Percentiles rank a stretch among this genome's conserved stretches.
Conservation (phyloP, 371 early-diverging fungal species). For the Dinochytrium kinnereticum region DNA sequence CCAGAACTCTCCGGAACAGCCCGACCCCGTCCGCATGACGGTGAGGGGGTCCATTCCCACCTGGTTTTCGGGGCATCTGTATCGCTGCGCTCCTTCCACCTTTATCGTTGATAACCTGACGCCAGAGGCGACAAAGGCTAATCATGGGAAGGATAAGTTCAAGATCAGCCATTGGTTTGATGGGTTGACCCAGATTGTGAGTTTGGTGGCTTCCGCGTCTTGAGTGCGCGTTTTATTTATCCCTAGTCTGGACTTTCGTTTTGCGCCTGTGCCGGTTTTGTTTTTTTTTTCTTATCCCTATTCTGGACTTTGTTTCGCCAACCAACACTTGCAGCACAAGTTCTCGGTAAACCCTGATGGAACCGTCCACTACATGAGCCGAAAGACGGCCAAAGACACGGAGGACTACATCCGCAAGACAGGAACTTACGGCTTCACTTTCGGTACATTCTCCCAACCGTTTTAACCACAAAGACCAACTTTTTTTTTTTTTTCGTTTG, state of each 20-base stretch:
- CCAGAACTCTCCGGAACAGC: conserved; percentile 1
- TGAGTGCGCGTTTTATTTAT: too few relatives aligned
- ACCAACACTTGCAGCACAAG: conserved; percentile 1
- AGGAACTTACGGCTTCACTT: neutral
- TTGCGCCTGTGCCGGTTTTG: too few relatives aligned
- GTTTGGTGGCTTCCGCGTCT: too few relatives aligned
- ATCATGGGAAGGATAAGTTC: neutral
- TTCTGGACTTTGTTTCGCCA: neutral
- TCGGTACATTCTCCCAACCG: neutral
- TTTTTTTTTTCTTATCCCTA: neutral
- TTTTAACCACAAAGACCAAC: neutral
- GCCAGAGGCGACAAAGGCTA: neutral
- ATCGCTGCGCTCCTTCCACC: conserved; percentile 14
- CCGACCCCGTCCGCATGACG: neutral
- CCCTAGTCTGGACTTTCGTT: too few relatives aligned
- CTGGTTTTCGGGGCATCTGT: conserved; percentile 6
- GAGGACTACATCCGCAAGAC: neutral
- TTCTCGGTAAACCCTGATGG: conserved; percentile 3
- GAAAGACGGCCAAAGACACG: neutral
- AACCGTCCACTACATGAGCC: conserved; percentile 6
- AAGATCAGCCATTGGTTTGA: conserved; percentile 10
- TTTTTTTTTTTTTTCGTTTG: too few relatives aligned
- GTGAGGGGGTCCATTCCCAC: neutral
- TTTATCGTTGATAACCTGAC: neutral
- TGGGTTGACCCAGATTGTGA: conserved; percentile 11